These are phyloP conservation scores for Lupinus albus DNA, from an alignment of 306 rosid genomes.

Conservation along the genomic window DNA sequence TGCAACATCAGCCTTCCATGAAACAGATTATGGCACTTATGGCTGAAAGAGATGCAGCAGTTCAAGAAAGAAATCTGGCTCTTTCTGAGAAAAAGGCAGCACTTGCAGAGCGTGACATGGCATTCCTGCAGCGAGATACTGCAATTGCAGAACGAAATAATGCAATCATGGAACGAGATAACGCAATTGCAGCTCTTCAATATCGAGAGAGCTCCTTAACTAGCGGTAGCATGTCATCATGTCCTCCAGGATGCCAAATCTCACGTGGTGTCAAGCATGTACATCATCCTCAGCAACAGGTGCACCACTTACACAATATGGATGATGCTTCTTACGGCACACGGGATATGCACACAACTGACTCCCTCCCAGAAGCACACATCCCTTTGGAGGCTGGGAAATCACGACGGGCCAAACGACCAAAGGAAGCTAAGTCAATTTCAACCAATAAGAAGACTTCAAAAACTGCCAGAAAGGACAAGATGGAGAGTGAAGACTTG, in stretches of 20 bases:
- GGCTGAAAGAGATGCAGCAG: slow-evolving; percentile 96
- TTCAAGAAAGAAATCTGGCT: slow-evolving; percentile 91
- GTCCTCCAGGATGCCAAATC: slow-evolving; percentile 98
- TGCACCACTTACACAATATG: slow-evolving; percentile 63
- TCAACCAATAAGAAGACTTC: slow-evolving; percentile 72
- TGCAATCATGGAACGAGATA: slow-evolving; percentile 82
- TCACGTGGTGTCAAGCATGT: slow-evolving; percentile 96
- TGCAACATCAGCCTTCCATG: slow-evolving; percentile 96
- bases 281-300: slow-evolving; percentile 83
- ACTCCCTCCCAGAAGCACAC: slow-evolving; percentile 58
- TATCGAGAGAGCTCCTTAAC: slow-evolving; percentile 69
- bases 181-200: slow-evolving; percentile 85
- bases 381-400: slow-evolving; percentile 61
- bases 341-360: slow-evolving; percentile 66
- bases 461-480: slow-evolving; percentile 67
- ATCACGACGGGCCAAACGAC: slow-evolving; percentile 68
- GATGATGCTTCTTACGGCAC: slow-evolving; percentile 64
- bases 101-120: slow-evolving; percentile 88
- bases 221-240: slow-evolving; percentile 62
- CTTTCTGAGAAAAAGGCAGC: slow-evolving; percentile 91
- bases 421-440: slow-evolving; percentile 65
- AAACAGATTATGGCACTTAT: slow-evolving; percentile 91
- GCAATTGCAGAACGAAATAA: slow-evolving; percentile 85
- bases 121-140: slow-evolving; percentile 81
- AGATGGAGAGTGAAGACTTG: slow-evolving; percentile 77